Evolutionary conservation across 2,329 filamentous ascomycete genomes (phyloP).

Genomic region (Penicillium capsulatum): DNA sequence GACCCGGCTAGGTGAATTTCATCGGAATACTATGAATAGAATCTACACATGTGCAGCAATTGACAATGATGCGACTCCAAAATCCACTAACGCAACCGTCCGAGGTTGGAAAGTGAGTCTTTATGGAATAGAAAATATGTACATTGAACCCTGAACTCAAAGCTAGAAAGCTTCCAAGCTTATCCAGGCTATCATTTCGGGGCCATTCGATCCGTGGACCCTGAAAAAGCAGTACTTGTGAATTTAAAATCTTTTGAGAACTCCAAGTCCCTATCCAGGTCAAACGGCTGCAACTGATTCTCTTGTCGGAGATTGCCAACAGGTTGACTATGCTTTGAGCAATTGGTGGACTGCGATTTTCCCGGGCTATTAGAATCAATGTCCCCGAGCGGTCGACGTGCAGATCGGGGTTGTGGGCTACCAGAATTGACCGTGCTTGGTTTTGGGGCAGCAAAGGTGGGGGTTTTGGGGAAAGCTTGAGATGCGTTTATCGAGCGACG

Average conservation of each 20-base stretch:
- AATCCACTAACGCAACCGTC: too few species aligned
- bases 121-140: too few species aligned
- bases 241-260: constrained; percentile 37
- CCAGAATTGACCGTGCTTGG: constrained; percentile 1
- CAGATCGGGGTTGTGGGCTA: constrained; percentile 2
- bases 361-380: constrained; percentile 26
- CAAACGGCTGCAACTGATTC: constrained; percentile 26
- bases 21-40: too few species aligned
- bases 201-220: constrained; percentile 15
- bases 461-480: constrained; percentile 6
- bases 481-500: constrained; percentile 14
- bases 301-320: constrained; percentile 12
- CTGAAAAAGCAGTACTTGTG: constrained; percentile 30
- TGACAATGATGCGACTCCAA: too few species aligned
- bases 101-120: too few species aligned
- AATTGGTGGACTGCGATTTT: constrained; percentile 17
- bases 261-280: constrained; percentile 34
- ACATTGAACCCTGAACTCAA: too few species aligned
- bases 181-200: constrained; percentile 1
- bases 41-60: too few species aligned
- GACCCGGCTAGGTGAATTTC: too few species aligned
- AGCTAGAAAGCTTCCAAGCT: too few species aligned
- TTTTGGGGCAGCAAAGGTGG: constrained; percentile 6
- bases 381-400: constrained; percentile 24
- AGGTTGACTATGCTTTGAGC: constrained; percentile 9